Conservation (phyloP, 257 asterid species). For the Solanum peruvianum region DNA sequence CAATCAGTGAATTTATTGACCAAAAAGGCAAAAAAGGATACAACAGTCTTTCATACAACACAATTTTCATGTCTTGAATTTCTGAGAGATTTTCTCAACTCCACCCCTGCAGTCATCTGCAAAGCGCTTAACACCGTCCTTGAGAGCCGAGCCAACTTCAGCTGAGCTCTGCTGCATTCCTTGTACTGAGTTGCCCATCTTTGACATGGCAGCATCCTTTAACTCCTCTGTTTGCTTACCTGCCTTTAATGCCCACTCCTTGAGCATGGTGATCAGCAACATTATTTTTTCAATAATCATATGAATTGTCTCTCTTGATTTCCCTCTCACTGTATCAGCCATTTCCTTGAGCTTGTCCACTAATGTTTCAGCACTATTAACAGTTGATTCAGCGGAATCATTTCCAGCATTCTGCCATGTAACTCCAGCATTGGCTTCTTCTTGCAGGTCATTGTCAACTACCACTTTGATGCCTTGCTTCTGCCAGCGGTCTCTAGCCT, state of each 20-base stretch:
- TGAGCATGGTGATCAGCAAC: conserved; percentile 29
- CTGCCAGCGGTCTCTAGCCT: conserved; percentile 84
- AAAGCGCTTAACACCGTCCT: conserved; percentile 55
- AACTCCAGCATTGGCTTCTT: conserved; percentile 63
- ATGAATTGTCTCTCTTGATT: conserved; percentile 47
- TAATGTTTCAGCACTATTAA: conserved; percentile 57
- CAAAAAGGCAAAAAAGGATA: not conserved
- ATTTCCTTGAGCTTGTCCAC: conserved; percentile 59
- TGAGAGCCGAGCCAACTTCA: conserved; percentile 31
- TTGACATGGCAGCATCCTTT: conserved; percentile 27
- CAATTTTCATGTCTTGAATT: conserved; percentile 65
- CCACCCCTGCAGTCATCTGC: conserved; percentile 89
- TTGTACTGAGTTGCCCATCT: conserved; percentile 36
- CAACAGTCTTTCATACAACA: not conserved
- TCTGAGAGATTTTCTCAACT: conserved; percentile 72
- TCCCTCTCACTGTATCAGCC: conserved; percentile 57
- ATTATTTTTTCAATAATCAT: conserved; percentile 48
- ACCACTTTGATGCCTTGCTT: conserved; percentile 80
- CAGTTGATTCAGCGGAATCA: conserved; percentile 55
- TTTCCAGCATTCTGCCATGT: conserved; percentile 69
- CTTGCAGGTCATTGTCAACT: conserved; percentile 68
- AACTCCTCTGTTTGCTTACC: conserved; percentile 33
- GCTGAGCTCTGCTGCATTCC: conserved; percentile 28
- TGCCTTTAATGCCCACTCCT: conserved; percentile 24
- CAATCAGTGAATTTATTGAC: not conserved